A percentile compares a stretch with the other conserved stretches of the same genome.
phyloP scores from a whole-genome alignment of 768 basidiomycete genomes.

The Pholiota conissans region DNA sequence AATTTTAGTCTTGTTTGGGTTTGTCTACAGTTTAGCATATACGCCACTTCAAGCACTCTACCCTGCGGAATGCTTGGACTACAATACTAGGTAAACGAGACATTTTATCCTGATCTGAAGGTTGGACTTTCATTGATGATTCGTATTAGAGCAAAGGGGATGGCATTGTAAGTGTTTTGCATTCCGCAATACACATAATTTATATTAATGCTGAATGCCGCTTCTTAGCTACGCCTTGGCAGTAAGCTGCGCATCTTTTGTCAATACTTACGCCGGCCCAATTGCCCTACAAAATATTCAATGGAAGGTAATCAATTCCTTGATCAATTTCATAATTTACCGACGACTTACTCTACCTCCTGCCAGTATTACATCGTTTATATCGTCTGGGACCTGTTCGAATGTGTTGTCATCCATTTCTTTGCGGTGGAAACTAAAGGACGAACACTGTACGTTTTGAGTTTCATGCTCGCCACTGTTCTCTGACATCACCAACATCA shows the following conservation, averaged over 20 bases:
- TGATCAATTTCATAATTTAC: too few species aligned
- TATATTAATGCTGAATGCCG: neutral
- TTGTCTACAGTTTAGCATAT: constrained; percentile 54
- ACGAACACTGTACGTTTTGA: constrained; percentile 35
- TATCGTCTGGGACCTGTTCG: constrained; percentile 39
- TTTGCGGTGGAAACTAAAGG: constrained; percentile 44
- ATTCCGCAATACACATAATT: neutral
- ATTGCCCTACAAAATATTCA: constrained; percentile 34
- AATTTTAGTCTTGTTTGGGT: constrained; percentile 48
- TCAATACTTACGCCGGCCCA: constrained; percentile 51
- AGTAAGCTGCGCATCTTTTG: constrained; percentile 43
- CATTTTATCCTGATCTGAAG: neutral
- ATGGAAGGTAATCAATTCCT: constrained; percentile 38
- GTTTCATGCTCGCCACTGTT: neutral
- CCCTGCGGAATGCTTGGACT: constrained; percentile 55
- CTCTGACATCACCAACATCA: neutral
- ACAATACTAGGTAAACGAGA: constrained; percentile 44
- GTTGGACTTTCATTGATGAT: neutral
- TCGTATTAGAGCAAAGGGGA: constrained; percentile 51
- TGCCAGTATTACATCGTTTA: constrained; percentile 38
- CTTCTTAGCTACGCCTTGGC: constrained; percentile 38
- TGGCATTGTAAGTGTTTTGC: constrained; percentile 44
- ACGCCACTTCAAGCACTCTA: constrained; percentile 61
- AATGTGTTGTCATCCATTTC: constrained; percentile 36
- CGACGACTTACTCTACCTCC: too few species aligned